Evolutionary conservation across 2,329 filamentous ascomycete species (phyloP).

Genomic region (Penicillium olsonii): DNA sequence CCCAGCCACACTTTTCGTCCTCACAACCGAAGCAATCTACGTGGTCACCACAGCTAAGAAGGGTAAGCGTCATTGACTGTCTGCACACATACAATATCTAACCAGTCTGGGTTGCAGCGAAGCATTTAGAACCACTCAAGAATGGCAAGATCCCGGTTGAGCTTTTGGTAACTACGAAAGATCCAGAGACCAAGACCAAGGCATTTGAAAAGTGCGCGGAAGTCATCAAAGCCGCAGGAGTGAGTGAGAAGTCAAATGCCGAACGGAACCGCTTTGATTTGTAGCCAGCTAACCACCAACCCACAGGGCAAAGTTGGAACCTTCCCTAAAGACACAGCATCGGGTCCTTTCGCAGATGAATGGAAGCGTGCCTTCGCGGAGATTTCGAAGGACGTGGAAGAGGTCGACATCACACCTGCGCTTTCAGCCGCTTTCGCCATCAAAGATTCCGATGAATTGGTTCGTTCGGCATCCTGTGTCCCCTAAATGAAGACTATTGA

Average conservation of each 20-base stretch:
- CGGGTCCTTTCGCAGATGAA: conserved; percentile 89
- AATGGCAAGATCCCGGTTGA: conserved; percentile 91
- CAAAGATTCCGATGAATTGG: conserved; percentile 91
- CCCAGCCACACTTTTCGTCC: conserved; percentile 88
- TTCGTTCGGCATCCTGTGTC: conserved; percentile 27
- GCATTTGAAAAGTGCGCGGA: conserved; percentile 82
- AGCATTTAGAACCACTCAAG: conserved; percentile 89
- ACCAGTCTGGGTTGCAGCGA: conserved; percentile 59
- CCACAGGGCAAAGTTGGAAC: conserved; percentile 82
- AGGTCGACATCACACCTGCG: conserved; percentile 80
- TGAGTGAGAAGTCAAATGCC: conserved; percentile 51
- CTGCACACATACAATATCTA: conserved; percentile 1
- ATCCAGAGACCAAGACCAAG: conserved; percentile 87
- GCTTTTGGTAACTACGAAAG: conserved; percentile 87
- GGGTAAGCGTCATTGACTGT: conserved; percentile 57
- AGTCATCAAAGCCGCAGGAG: conserved; percentile 82
- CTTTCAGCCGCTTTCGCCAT: conserved; percentile 86
- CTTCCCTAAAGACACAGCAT: conserved; percentile 78
- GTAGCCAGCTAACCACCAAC: background rate
- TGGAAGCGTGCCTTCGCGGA: conserved; percentile 84
- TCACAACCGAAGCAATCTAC: conserved; percentile 85
- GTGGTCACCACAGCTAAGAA: conserved; percentile 97
- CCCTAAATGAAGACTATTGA: conserved; percentile 13
- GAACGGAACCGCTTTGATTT: background rate
- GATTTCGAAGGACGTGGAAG: conserved; percentile 80